Evolutionary conservation across 2,329 filamentous ascomycete species (phyloP), one percentile per base, ranked within the genome.

Genomic region (Aureobasidium mangrovei): DNA sequence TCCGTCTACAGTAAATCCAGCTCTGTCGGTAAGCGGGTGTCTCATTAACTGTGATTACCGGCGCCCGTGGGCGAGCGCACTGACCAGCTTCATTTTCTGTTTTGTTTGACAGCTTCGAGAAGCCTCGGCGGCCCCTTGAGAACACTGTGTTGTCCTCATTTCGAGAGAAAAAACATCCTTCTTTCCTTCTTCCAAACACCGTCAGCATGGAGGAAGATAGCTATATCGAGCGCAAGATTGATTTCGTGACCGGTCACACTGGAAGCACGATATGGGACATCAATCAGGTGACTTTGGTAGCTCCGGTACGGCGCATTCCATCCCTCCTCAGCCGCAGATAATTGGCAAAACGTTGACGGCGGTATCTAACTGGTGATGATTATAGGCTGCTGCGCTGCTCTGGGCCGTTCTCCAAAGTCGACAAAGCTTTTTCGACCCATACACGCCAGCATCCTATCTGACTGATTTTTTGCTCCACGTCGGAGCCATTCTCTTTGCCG

Each of bases 221-320:
- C 71, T 95, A 96, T 76, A 98, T 96, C 73, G 81, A 86, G 64
- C 78, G 86, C 62, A 98, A 98, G 74, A 91, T 95, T 76, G 89
- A 89, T 66, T 95, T 95, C 69, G 93, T 98, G 65, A 95, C 91
- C 53, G 88, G 90, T 68, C 81, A 95, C 31, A 84, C 85, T 5
- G 93, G 93, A 39, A 89, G 93, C 56, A 79, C 83, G 32, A 83
- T 95, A 57, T 74, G 78, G 61, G 93, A 98, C 69, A 91, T 98
- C 73, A 91, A 91, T 68, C 79, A 81, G 63, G 87, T 97, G 62
- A 89, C 88, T 45, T 79, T 87, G 46, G 85, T 95, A 60, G 88
- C 89, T 66, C 84, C 91, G 65, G 93, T 96, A 80, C 66, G 81
- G 69, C 58, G 8, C 40, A 43, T 24, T 24, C 31, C 38, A 31